phyloP scores from a whole-genome alignment of 768 basidiomycete genomes.

The Chalciporus pseudorubinellus region DNA sequence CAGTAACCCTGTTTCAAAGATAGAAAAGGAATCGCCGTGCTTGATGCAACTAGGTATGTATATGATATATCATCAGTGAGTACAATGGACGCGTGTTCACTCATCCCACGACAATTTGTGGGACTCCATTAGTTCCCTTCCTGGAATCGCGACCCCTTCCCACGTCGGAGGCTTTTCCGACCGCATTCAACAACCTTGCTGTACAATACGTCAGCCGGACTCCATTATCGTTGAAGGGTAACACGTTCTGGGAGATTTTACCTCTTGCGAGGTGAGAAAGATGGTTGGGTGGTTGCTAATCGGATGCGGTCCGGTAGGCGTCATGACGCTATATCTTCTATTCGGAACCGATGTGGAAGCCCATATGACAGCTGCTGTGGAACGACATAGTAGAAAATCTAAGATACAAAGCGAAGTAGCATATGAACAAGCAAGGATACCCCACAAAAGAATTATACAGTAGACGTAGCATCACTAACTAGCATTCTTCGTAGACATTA shows the following conservation, averaged over 20 bases:
- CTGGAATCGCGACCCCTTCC: constrained; percentile 51
- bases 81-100: neutral
- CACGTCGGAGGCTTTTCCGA: constrained; percentile 45
- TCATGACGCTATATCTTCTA: no score
- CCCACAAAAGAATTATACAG: constrained; percentile 25
- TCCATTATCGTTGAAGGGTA: constrained; percentile 18
- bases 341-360: neutral
- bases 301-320: no score
- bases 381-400: constrained; percentile 9
- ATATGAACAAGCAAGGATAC: constrained; percentile 26
- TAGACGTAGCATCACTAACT: constrained; percentile 49
- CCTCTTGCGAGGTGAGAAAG: neutral
- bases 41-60: constrained; percentile 52
- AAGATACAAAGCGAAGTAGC: constrained; percentile 31
- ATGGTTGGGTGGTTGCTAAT: no score
- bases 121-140: constrained; percentile 44
- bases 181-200: constrained; percentile 67
- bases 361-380: neutral
- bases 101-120: constrained; percentile 11
- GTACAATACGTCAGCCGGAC: constrained; percentile 46
- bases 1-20: constrained; percentile 53
- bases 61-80: neutral
- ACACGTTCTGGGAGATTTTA: constrained; percentile 28
- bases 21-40: constrained; percentile 51
- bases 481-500: constrained; percentile 65